These are phyloP conservation scores for Penicillium antarcticum DNA, from an alignment of 495 filamentous ascomycete genomes.

Conservation along the genomic window DNA sequence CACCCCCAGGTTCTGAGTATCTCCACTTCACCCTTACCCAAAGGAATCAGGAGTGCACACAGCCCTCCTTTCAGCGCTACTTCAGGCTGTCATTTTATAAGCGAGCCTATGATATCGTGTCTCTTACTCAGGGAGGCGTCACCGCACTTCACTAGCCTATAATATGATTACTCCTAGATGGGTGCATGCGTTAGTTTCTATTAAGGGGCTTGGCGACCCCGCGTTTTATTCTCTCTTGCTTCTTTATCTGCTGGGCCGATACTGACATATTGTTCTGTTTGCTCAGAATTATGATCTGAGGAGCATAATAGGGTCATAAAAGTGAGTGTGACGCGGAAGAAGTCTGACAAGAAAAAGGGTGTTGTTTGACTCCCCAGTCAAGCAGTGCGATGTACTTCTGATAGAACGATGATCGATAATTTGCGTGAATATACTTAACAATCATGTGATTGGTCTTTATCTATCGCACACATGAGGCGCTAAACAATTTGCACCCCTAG, in stretches of 20 bases:
- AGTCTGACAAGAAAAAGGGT: background rate
- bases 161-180: constrained; percentile 13
- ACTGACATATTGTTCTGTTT: background rate
- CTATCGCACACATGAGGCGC: too few relatives aligned
- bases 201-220: constrained; percentile 19
- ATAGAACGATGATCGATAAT: too few relatives aligned
- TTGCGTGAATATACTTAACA: too few relatives aligned
- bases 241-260: background rate
- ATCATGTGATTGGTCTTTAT: too few relatives aligned
- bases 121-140: constrained; percentile 16
- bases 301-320: too few relatives aligned
- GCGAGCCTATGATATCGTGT: constrained; percentile 13
- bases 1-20: constrained; percentile 2
- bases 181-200: constrained; percentile 6
- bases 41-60: constrained; percentile 1
- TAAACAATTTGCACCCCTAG: too few relatives aligned
- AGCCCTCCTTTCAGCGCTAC: constrained; percentile 5
- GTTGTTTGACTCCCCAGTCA: background rate
- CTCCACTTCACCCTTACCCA: constrained; percentile 2
- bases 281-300: background rate
- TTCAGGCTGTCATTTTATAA: background rate
- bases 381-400: too few relatives aligned
- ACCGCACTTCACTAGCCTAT: background rate
- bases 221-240: constrained; percentile 4
- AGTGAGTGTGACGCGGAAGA: too few relatives aligned